Evolutionary conservation across 768 basidiomycete genomes (phyloP), one percentile per base, ranked within the genome.

Genomic region (Trametes gibbosa): DNA sequence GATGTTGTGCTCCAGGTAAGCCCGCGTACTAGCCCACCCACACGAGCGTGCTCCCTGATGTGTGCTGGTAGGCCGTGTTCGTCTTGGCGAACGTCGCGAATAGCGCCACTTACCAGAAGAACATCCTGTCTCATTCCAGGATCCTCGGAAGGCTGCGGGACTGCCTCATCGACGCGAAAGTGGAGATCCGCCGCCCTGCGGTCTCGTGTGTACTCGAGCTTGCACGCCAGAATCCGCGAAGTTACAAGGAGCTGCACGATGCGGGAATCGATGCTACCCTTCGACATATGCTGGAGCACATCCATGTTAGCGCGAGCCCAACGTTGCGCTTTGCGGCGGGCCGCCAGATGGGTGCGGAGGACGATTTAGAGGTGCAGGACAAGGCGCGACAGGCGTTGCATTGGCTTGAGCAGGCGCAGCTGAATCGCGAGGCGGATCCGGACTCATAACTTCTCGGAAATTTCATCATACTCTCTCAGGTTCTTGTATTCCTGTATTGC

Each of bases 41-140:
- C 16, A 2, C 29, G 47, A 45, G 9, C 14, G 7, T 2, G 2
- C 14, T 3, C 21, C 21, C 23, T 35, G 17, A 16, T 24, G 37
- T 23, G 35, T 25, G 21, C 27, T 23, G 14, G 27, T 56, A 83
- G 80, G 84, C 87, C 0, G 79, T 86, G 0, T 83, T 76, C 66
- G 72, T 83, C 2, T 78, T 91, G 0, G 85, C 85, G 0, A 91
- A 92, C 69, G 75, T 92, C 14, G 78, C 84, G 35, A 90, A 90
- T 68, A 84, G 84, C 37, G 69, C 74, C 2, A 68, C 77, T 0
- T 69, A 73, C 16, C 86, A 85, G 56, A 74, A 75, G 40, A 70
- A 75, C 23, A 80, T 92, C 34, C 73, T 85, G n/a, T 65, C 73
- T 0, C 77, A 84, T 56, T 73, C 80, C 0, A 72, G 74, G 5